Evolutionary conservation across 805 yeast genomes (phyloP), one percentile per base, ranked within the genome.

Genomic region (Allodekkera sacchari): DNA sequence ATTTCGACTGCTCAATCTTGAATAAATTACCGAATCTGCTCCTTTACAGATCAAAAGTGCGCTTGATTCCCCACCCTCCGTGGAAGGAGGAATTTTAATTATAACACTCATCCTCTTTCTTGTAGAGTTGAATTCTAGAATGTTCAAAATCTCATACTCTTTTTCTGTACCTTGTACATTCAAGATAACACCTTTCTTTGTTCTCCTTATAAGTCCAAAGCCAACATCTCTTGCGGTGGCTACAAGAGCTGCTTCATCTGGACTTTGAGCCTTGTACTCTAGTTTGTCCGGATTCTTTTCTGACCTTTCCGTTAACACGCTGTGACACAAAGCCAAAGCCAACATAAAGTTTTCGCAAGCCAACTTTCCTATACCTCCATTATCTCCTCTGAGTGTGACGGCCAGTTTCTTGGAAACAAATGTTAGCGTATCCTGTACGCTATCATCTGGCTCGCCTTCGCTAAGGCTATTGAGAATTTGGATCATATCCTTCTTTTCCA

Each of bases 21-120:
- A 71, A 47, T 78, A 83, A 30, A 83, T 82, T 33, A 82, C 69
- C 19, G 85, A 77, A 57, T 83, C 94, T 2, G 94, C 94, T 59
- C 94, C 94, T 55, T 83, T 83, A 61, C 89, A 81, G 35, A 81
- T 72, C 42, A 82, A 59, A 25, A 81, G 55, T 1, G 80, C 84
- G 32, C 65, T 74, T 18, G 75, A 75, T 30, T 69, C 68, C 15
- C 62, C 73, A 25, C 57, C 60, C 25, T 63, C 63, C 3, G 38
- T 41, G 3, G 50, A 49, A 9, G 71, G 54, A 1, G 87, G 87
- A 25, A 83, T 63, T 51, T 79, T 80, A 23, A 82, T 66, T 41
- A 82, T 77, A 11, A 83, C 81, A 66, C 88, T 78, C 94, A 82
- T 82, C 66, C 94, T 76, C 60, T 82, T 82, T 63, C 94, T 74